phyloP scores from a whole-genome alignment of 202 grass and related monocot genomes.

The Carex arenaria region DNA sequence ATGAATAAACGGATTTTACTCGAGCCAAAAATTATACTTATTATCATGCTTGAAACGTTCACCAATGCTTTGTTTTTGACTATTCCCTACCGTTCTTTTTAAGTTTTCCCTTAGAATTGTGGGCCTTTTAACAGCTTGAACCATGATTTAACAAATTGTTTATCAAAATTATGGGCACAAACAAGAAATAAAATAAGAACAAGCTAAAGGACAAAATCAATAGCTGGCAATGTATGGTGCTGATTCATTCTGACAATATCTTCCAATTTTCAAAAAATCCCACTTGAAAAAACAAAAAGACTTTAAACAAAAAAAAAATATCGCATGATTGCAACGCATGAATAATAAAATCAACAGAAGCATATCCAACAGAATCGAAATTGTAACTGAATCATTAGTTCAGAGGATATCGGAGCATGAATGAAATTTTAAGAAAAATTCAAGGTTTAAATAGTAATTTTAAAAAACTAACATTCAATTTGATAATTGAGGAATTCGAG shows the following conservation, averaged over 20 bases:
- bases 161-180: neutral
- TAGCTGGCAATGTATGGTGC: neutral
- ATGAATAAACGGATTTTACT: neutral
- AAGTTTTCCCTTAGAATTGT: neutral
- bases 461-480: no score
- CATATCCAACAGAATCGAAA: no score
- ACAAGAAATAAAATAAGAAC: neutral
- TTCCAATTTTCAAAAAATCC: neutral
- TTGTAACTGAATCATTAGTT: no score
- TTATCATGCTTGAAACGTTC: neutral
- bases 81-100: neutral
- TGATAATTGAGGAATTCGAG: no score
- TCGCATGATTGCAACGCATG: neutral
- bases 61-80: neutral
- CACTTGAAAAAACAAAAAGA: neutral
- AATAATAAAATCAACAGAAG: no score
- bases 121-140: neutral
- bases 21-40: neutral
- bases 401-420: no score
- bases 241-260: neutral
- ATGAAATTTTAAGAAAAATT: no score
- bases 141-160: neutral
- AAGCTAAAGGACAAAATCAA: neutral
- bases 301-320: neutral
- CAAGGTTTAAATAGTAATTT: no score